Percentiles rank a stretch among this genome's conserved stretches.
These are phyloP conservation scores for Cladorrhinum samala DNA, from an alignment of 495 filamentous ascomycete genomes.

Conservation along the genomic window DNA sequence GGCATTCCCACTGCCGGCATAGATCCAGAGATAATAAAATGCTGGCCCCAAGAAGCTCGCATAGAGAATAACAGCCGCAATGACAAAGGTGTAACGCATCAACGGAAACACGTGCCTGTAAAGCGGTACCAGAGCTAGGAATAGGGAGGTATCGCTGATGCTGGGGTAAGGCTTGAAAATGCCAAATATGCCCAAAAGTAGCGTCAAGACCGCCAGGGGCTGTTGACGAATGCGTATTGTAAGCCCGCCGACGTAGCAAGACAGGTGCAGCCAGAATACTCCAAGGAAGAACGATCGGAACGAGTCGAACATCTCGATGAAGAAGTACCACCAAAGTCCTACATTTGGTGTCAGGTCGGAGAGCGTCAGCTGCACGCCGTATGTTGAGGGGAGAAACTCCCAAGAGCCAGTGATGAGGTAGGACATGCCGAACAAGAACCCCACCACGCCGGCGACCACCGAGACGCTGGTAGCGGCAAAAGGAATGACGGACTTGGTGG, in stretches of 20 bases:
- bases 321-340: constrained; percentile 99
- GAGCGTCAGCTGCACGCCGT: constrained; percentile 83
- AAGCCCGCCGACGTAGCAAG: constrained; percentile 77
- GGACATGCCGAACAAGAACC: constrained; percentile 61
- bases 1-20: constrained; percentile 93
- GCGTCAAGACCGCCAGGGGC: constrained; percentile 75
- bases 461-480: constrained; percentile 50
- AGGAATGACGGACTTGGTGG: constrained; percentile 24
- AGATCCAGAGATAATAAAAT: constrained; percentile 98
- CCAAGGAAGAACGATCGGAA: constrained; percentile 96
- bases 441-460: constrained; percentile 43
- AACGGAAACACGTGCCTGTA: constrained; percentile 92
- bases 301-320: constrained; percentile 98
- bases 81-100: constrained; percentile 90
- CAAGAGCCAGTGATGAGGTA: constrained; percentile 72
- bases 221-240: constrained; percentile 74
- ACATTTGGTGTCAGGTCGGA: constrained; percentile 93
- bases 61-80: constrained; percentile 74
- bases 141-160: constrained; percentile 79
- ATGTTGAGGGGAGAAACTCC: constrained; percentile 82
- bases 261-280: constrained; percentile 94
- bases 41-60: constrained; percentile 83
- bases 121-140: constrained; percentile 75
- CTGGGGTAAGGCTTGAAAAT: constrained; percentile 97
- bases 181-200: constrained; percentile 77